A percentile compares a stretch with the other conserved stretches of the same genome.
These are phyloP conservation scores for Ulmus americana DNA, from an alignment of 331 rosid genomes.

Conservation along the genomic window DNA sequence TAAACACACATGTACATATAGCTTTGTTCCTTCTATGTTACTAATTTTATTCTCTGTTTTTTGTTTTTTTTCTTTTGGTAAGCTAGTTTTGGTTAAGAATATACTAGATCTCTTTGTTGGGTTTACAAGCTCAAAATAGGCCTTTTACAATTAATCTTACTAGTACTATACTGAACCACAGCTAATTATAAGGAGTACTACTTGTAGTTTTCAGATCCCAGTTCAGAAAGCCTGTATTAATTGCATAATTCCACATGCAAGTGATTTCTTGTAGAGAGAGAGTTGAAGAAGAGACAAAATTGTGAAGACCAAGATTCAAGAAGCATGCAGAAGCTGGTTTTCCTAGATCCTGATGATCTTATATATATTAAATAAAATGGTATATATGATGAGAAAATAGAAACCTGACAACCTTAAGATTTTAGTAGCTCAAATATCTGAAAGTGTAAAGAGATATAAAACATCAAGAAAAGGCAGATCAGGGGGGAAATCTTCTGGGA, in stretches of 20 bases:
- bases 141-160: background rate
- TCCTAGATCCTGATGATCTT: background rate
- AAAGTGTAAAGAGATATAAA: background rate
- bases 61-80: constrained; percentile 21
- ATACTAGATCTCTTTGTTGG: constrained; percentile 18
- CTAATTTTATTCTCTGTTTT: constrained; percentile 29
- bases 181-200: background rate
- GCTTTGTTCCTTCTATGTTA: constrained; percentile 18
- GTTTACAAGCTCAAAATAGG: background rate
- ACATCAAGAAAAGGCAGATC: background rate
- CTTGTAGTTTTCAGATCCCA: background rate
- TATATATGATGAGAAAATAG: background rate
- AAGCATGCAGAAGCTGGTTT: constrained; percentile 17
- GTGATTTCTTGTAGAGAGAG: constrained; percentile 26
- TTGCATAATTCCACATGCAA: background rate
- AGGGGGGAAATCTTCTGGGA: background rate
- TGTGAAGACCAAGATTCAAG: constrained; percentile 27
- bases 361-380: background rate
- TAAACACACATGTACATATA: constrained; percentile 29
- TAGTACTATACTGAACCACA: background rate
- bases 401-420: background rate
- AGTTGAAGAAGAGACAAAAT: constrained; percentile 18
- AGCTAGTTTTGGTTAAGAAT: constrained; percentile 1
- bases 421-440: background rate
- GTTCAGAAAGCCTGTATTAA: no score